A percentile compares a stretch with the other conserved stretches of the same genome.
phyloP scores from a whole-genome alignment of 257 asterid genomes.

The Coffea eugenioides region DNA sequence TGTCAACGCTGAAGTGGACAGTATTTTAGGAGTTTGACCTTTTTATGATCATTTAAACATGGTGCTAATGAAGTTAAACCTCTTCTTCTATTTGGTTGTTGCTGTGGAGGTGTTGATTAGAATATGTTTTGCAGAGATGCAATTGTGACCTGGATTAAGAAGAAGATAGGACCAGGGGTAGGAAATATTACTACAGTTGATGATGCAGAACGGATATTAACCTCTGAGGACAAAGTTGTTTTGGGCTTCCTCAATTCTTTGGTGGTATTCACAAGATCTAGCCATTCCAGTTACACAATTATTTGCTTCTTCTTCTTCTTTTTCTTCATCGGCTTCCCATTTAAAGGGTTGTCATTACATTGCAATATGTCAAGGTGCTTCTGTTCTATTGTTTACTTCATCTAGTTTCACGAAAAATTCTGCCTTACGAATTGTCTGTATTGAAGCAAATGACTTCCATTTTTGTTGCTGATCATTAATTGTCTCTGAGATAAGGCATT shows the following conservation, averaged over 20 bases:
- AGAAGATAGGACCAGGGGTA: slow-evolving; percentile 72
- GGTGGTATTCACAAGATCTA: slow-evolving; percentile 50
- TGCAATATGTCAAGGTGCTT: not conserved
- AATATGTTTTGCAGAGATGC: slow-evolving; percentile 57
- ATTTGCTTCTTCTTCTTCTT: not conserved
- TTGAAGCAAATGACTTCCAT: not conserved
- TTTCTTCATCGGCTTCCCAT: not conserved
- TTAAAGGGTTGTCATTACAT: not conserved
- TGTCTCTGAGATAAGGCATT: not conserved
- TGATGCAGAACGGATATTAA: slow-evolving; percentile 72
- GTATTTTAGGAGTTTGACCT: too few species aligned
- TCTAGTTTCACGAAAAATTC: not conserved
- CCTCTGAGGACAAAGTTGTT: slow-evolving; percentile 55
- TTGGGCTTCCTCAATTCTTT: slow-evolving; percentile 67
- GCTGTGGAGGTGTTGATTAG: not conserved
- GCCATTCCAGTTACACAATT: not conserved
- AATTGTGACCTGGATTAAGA: slow-evolving; percentile 83
- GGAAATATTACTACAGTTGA: slow-evolving; percentile 57
- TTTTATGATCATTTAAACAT: too few species aligned
- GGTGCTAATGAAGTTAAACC: too few species aligned
- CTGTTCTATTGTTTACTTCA: too few species aligned
- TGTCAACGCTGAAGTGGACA: not conserved
- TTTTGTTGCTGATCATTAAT: not conserved
- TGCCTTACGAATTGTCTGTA: not conserved
- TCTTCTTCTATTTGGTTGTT: not conserved